Evolutionary conservation across 176 grass and related monocot genomes (phyloP), one percentile per base, ranked within the genome.

Genomic region (Ananas comosus): DNA sequence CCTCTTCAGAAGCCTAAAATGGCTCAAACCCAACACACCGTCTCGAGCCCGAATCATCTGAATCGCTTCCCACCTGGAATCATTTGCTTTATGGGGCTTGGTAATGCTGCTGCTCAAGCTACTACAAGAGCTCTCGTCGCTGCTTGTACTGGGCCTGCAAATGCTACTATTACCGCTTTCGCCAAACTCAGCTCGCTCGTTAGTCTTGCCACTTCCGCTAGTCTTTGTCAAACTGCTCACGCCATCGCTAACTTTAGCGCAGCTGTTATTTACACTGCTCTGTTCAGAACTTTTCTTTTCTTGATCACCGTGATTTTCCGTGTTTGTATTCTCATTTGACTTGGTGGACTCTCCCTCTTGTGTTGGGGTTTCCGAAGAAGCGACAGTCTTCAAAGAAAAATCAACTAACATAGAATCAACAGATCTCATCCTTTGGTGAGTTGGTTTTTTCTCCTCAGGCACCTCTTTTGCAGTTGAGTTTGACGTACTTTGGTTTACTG

Each of bases 61-160:
- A 70, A 93, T 93, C 51, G 90, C 83, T 82, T 89, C 90, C 90
- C 86, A 93, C 51, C 64, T 81, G 0, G 90, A 89, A 72, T 89
- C 86, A 23, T 89, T 93, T 49, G 86, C 74, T 73, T 93, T 93
- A 75, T 93, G 90, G 51, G 86, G 90, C 67, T 89, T 93, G 29
- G 65, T 84, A 53, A 81, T 75, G 66, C 85, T 83, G 64, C 76
- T 83, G 19, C 70, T 53, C 18, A 88, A 70, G 19, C 86, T 93
- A 81, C 80, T 89, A 82, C 86, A 93, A 0, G 83, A 81, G 69
- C 90, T 93, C 76, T 86, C 90, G 64, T 93, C 71, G 66, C 86
- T 93, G 64, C 86, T 67, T 13, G 72, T 81, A 66, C 90, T 89
- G 1, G 70, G 77, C 56, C 83, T 89, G 74, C 84, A 82, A 70